These are phyloP conservation scores for Cutaneotrichosporon sp. DNA, from an alignment of 1,284 basidiomycete genomes.

Conservation along the genomic window DNA sequence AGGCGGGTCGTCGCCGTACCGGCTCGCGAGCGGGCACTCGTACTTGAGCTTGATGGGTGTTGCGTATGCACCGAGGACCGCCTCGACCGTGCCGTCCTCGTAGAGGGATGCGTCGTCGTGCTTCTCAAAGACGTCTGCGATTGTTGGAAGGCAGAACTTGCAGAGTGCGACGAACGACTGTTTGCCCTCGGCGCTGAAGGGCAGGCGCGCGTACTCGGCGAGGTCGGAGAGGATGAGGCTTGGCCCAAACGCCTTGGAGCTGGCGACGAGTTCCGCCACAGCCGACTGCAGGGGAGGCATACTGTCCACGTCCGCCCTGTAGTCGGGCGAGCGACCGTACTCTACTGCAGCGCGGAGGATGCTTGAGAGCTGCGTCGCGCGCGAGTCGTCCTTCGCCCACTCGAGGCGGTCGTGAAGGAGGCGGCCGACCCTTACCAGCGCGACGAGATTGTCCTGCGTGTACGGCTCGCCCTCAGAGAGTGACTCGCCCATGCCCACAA, in stretches of 20 bases:
- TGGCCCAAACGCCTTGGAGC: slow-evolving; percentile 59
- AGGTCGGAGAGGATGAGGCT: slow-evolving; percentile 78
- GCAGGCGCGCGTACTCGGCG: slow-evolving; percentile 78
- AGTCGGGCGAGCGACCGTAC: slow-evolving; percentile 80
- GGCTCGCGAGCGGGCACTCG: slow-evolving; percentile 83
- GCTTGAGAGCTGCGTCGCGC: slow-evolving; percentile 64
- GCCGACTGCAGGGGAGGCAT: slow-evolving; percentile 79
- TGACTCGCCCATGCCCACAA: slow-evolving; percentile 66
- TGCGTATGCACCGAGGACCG: slow-evolving; percentile 77
- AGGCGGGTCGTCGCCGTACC: slow-evolving; percentile 76
- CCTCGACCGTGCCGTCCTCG: slow-evolving; percentile 77
- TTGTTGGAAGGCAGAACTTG: slow-evolving; percentile 81
- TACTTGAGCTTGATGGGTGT: slow-evolving; percentile 93
- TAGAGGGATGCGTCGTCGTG: slow-evolving; percentile 61
- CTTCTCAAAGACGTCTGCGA: slow-evolving; percentile 64
- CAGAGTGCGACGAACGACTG: slow-evolving; percentile 80
- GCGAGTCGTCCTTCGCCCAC: slow-evolving; percentile 59
- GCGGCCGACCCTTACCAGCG: slow-evolving; percentile 47
- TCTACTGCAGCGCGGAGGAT: slow-evolving; percentile 80
- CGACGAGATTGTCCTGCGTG: slow-evolving; percentile 84
- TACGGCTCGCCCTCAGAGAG: slow-evolving; percentile 59
- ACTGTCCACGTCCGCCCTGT: slow-evolving; percentile 79
- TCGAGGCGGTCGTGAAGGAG: slow-evolving; percentile 36
- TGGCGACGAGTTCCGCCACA: slow-evolving; percentile 68
- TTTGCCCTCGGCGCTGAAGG: slow-evolving; percentile 69